Base-by-base conservation (phyloP, 306 rosid genomes). In the Quercus glauca region DNA sequence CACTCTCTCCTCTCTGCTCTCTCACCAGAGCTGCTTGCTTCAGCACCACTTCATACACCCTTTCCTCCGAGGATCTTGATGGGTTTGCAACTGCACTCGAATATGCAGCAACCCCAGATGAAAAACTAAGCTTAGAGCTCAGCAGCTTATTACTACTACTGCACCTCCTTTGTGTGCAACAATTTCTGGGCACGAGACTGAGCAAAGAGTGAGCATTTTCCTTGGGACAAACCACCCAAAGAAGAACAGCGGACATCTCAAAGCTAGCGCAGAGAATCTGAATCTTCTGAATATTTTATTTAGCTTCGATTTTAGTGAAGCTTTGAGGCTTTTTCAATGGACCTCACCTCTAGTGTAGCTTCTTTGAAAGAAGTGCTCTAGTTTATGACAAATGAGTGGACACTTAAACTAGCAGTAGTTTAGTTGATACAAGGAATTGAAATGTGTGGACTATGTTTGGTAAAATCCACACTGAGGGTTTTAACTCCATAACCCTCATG, bases 31-130 rank as follows among this genome's bases (percentile, higher is more conserved):
- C 96, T 67, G 99, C 99, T 79, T 92, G 99, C 82, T 85, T 94
- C 76, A 92, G 77, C 76, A 94, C 99, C 18, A 92, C 97, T 56
- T 92, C 96, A 80, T 94, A 94, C 31, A 94, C 99, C 82, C 79
- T 94, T 83, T 94, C 94, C 61, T 88, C 99, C 9, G 97, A 91
- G 5, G 99, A 84, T 55, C 97, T 88, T 26, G 91, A 68, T 29
- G 97, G 91, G 74, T 84, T 56, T 0, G 89, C 92, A 5, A 88
- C 81, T 7, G 87, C 91, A 51, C 87, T 85, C 19, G 98, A 84
- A 43, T 85, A 78, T 6, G 90, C 94, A 18, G 79, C 56, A 45
- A 83, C 55, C 82, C 88, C 74, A 14, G 67, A 77, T 5, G 88
- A 83, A 37, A 89, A 89, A 5, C 87, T 85, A 58, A 88, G 80